A percentile compares a stretch with the other conserved stretches of the same genome.
These are phyloP conservation scores for Sporormia fimetaria DNA, from an alignment of 495 filamentous ascomycete genomes.

Conservation along the genomic window DNA sequence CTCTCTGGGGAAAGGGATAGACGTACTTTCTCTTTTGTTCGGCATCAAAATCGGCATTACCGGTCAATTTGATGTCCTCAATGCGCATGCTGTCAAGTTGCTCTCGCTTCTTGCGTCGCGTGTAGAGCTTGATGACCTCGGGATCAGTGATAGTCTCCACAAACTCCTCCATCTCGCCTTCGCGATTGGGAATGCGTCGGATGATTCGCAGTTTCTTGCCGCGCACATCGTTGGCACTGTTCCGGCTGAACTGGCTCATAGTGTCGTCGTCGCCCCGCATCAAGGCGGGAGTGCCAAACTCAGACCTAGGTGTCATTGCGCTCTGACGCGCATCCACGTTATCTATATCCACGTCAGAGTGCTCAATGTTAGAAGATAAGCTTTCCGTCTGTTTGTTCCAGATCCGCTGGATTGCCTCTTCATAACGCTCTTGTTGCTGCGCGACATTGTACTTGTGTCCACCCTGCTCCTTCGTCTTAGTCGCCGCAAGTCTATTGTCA, in stretches of 20 bases:
- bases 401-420: constrained; percentile 73
- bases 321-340: constrained; percentile 46
- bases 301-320: constrained; percentile 37
- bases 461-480: constrained; percentile 74
- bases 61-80: constrained; percentile 56
- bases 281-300: constrained; percentile 46
- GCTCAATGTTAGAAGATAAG: constrained; percentile 53
- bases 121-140: constrained; percentile 58
- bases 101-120: constrained; percentile 40
- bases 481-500: constrained; percentile 70
- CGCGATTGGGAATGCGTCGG: constrained; percentile 48
- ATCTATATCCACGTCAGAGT: constrained; percentile 50
- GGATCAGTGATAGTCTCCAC: constrained; percentile 59
- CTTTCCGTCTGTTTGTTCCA: constrained; percentile 80
- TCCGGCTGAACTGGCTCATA: constrained; percentile 72
- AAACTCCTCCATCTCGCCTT: constrained; percentile 49
- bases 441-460: constrained; percentile 97
- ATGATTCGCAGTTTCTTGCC: constrained; percentile 67
- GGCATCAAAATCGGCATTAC: constrained; percentile 58
- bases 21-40: constrained; percentile 45
- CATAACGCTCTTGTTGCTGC: constrained; percentile 78
- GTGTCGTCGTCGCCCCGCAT: constrained; percentile 61
- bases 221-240: constrained; percentile 55
- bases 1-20: not conserved
- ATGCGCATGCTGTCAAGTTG: constrained; percentile 56